Conservation (phyloP, 495 filamentous ascomycete species). For the Aspergillus funiculosus region DNA sequence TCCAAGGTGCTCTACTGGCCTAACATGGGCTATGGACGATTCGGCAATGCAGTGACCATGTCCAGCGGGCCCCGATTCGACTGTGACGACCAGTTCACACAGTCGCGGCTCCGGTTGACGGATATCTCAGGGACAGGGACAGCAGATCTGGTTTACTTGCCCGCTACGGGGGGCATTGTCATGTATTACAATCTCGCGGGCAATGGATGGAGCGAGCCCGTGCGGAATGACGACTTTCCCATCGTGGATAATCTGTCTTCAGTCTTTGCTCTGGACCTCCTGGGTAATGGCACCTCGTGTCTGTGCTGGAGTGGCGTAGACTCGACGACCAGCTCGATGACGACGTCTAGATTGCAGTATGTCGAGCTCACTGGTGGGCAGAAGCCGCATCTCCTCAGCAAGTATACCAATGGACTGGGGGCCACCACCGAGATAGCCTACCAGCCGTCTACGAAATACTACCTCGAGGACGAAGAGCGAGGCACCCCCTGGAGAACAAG, state of each 20-base stretch:
- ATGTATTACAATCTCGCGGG: background rate
- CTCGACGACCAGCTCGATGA: background rate
- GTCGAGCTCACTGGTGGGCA: background rate
- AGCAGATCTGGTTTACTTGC: background rate
- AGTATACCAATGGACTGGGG: background rate
- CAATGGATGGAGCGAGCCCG: background rate
- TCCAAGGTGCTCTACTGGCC: background rate
- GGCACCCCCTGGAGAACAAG: conserved; percentile 1
- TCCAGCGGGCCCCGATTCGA: background rate
- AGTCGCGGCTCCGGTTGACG: background rate
- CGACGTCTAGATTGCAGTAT: background rate
- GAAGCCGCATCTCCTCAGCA: background rate
- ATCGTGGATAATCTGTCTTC: background rate
- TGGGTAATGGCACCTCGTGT: background rate
- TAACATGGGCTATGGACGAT: background rate
- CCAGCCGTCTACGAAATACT: conserved; percentile 2
- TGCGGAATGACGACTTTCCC: background rate
- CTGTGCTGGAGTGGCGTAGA: conserved; percentile 1
- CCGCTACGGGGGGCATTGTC: background rate
- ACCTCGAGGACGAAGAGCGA: background rate
- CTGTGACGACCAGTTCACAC: background rate
- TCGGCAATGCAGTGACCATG: background rate
- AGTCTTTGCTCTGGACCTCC: background rate
- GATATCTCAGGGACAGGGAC: background rate
- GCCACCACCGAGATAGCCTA: background rate